Evolutionary conservation across 1,284 basidiomycete genomes (phyloP).

Genomic region (Moesziomyces globuligerus): DNA sequence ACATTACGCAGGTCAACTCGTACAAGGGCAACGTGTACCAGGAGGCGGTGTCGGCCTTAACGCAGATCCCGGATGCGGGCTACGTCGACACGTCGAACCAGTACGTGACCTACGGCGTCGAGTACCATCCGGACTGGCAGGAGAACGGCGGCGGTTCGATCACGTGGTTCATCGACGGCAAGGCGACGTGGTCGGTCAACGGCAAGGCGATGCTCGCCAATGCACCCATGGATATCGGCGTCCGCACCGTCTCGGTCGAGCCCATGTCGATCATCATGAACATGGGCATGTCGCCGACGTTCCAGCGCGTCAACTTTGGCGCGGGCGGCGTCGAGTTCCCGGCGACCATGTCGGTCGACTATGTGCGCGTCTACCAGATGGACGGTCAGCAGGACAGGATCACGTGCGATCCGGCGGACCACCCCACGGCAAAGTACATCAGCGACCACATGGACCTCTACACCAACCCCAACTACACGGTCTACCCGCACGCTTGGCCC

Average conservation of each 20-base stretch:
- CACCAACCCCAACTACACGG: slow-evolving; percentile 62
- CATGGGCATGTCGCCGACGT: slow-evolving; percentile 60
- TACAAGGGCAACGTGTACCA: slow-evolving; percentile 64
- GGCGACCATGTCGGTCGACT: slow-evolving; percentile 55
- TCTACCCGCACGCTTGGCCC: slow-evolving; percentile 48
- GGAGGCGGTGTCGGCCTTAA: slow-evolving; percentile 64
- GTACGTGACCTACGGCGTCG: slow-evolving; percentile 60
- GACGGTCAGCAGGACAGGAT: slow-evolving; percentile 44
- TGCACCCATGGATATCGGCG: slow-evolving; percentile 47
- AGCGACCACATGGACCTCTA: slow-evolving; percentile 59
- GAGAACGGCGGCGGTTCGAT: slow-evolving; percentile 55
- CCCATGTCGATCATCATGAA: slow-evolving; percentile 65
- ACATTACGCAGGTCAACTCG: slow-evolving; percentile 51
- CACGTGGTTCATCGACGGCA: slow-evolving; percentile 62
- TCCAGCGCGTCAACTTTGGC: slow-evolving; percentile 59
- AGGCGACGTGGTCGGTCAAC: slow-evolving; percentile 58
- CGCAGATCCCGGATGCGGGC: slow-evolving; percentile 55
- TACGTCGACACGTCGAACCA: slow-evolving; percentile 42
- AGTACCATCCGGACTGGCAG: slow-evolving; percentile 64
- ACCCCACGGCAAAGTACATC: slow-evolving; percentile 65
- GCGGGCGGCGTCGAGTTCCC: slow-evolving; percentile 50
- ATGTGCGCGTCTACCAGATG: slow-evolving; percentile 61
- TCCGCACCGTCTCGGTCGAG: slow-evolving; percentile 59
- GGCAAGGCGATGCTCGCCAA: slow-evolving; percentile 40
- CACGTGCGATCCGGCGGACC: slow-evolving; percentile 60